Base-by-base conservation (phyloP, 2,329 filamentous ascomycete genomes). In the Chalara sp. region DNA sequence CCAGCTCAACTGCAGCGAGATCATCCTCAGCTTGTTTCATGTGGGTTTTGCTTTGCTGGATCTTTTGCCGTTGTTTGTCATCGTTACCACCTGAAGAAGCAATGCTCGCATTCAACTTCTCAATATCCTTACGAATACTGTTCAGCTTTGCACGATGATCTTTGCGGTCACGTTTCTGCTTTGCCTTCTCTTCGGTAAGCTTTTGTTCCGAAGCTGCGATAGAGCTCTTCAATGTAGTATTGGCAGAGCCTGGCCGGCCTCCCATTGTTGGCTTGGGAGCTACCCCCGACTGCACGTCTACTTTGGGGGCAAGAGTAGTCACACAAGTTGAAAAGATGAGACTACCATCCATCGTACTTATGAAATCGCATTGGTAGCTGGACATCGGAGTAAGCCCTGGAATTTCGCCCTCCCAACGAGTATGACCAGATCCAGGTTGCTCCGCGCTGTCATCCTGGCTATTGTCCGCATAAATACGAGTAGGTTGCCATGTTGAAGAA, bases 291-390 rank as follows among this genome's bases (percentile, higher is more conserved):
- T 65, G 57, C 44, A 63, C 61, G 28, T 62, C 54, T 1, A 54
- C 55, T 11, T 61, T 58, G 5, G 59, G 59, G 41, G 50, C 58
- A 31, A 58, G 46, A 5, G 65, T 67, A 47, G 62, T 79, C 56
- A 91, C 79, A 67, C 81, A 88, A 6, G 84, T 83, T 30, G 83
- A 81, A 63, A 87, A 89, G 55, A 91, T 72, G 50, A 88, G 73
- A 60, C 80, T 71, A 55, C 82, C 76, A 53, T 83, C 85, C 30
- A 72, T 72, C 41, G 80, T 83, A 66, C 85, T 80, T 52, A 91
- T 79, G 64, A 91, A 88, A 65, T 92, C 86, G 68, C 82, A 87
- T 56, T 83, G 80, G 68, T 91, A 92, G 68, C 84, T 89, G 52
- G 85, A 87, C 58, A 84, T 74, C 6, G 87, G 84, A 13, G 86